phyloP scores from a whole-genome alignment of 2,329 filamentous ascomycete genomes.

The Penicillium sp. region DNA sequence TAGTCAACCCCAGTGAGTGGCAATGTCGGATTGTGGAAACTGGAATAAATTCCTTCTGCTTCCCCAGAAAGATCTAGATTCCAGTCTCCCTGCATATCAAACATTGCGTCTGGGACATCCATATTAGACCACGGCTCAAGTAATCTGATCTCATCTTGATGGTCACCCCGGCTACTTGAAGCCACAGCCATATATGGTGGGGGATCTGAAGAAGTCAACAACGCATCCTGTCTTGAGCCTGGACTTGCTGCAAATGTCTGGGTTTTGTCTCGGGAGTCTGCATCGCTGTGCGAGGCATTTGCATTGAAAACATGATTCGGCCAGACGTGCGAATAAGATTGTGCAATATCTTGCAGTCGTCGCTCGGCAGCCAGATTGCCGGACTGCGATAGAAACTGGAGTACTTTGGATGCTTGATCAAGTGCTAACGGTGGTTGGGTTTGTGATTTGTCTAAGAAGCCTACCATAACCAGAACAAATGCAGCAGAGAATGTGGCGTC shows the following conservation, averaged over 20 bases:
- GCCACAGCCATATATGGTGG: not conserved
- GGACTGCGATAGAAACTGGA: conserved; percentile 16
- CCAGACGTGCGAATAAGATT: conserved; percentile 20
- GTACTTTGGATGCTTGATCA: conserved; percentile 17
- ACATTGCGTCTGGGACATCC: conserved; percentile 4
- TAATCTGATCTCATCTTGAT: conserved; percentile 12
- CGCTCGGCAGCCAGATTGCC: conserved; percentile 22
- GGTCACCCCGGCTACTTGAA: not conserved
- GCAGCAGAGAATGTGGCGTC: conserved; percentile 27
- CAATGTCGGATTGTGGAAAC: conserved; percentile 22
- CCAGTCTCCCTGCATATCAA: conserved; percentile 21
- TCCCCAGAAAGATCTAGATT: conserved; percentile 19
- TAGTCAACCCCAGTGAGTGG: conserved; percentile 25
- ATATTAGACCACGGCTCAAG: conserved; percentile 16
- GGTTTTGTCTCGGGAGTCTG: not conserved
- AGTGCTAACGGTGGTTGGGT: conserved; percentile 13
- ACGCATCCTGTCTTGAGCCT: not conserved
- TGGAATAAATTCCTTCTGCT: conserved; percentile 25
- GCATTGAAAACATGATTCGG: conserved; percentile 10
- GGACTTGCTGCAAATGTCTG: not conserved
- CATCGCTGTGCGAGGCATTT: not conserved
- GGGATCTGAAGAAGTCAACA: not conserved
- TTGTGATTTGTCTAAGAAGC: conserved; percentile 14
- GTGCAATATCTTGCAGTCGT: conserved; percentile 21
- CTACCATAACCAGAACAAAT: conserved; percentile 25